Evolutionary conservation across 2,329 filamentous ascomycete species (phyloP), one percentile per base, ranked within the genome.

Genomic region (Talaromyces sp.): DNA sequence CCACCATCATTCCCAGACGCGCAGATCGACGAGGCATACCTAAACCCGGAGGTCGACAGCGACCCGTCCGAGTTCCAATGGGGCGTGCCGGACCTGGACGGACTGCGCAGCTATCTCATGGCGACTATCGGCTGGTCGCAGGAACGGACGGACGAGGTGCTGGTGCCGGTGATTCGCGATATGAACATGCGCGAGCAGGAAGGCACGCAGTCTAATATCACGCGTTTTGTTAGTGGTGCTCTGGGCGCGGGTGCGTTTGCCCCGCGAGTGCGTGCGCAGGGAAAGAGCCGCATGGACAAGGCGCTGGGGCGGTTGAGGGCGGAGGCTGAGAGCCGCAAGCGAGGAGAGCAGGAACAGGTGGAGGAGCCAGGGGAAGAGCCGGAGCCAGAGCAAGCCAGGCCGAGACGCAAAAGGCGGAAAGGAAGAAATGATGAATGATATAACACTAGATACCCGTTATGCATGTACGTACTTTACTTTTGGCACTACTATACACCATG

Each of bases 131-230:
- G 95, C 0, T 99, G 95, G 95, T 87, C 83, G 59, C 88, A 90
- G 73, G 93, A 98, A 74, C 83, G 92, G 8, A 98, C 93, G 0
- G 95, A 99, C 70, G 95, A 99, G 75, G 90, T 99, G 2, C 84
- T 99, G 1, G 91, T 99, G 1, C 95, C 95, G 0, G 96, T 99
- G 1, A 95, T 99, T 65, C 84, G 88, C 61, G 95, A 99, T 70
- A 96, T 99, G 90, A 98, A 98, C 72, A 85, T 86, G 4, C 84
- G 95, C 44, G 90, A 91, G 66, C 82, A 86, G 30, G 95, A 98
- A 77, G 95, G 95, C 7, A 98, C 93, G 19, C 95, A 99, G 80
- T 88, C 87, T 62, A 99, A 99, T 68, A 96, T 99, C 66, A 99
- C 95, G n/a, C 83, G 88, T 27, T 99, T 88, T 74, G 97, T 98